Conservation (phyloP, 1,284 basidiomycete species). For the Puccinia coronata region DNA sequence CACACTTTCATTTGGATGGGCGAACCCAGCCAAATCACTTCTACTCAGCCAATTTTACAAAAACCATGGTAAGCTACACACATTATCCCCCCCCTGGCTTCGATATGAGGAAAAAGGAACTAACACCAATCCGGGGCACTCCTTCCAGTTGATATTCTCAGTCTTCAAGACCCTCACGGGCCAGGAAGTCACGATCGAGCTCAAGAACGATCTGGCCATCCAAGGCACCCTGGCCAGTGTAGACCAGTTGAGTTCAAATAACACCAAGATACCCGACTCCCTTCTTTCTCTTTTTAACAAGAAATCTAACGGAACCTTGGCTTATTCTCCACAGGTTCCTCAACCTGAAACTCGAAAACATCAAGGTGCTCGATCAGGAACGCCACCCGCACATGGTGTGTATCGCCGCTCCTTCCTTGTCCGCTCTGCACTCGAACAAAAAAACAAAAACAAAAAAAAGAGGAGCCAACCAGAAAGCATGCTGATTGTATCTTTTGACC, state of each 20-base stretch:
- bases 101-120: not conserved
- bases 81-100: too few species aligned
- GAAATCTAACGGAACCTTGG: not conserved
- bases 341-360: conserved; percentile 93
- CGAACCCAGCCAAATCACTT: too few species aligned
- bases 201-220: conserved; percentile 98
- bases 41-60: too few species aligned
- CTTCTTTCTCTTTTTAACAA: not conserved
- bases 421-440: not conserved
- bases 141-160: conserved; percentile 81
- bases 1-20: too few species aligned
- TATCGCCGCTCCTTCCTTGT: not conserved
- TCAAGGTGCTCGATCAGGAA: conserved; percentile 86
- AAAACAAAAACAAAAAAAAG: too few species aligned
- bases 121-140: not conserved
- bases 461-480: too few species aligned
- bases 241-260: conserved; percentile 81
- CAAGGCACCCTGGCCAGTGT: conserved; percentile 95
- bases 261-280: not conserved
- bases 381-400: conserved; percentile 95
- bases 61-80: not conserved
- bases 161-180: conserved; percentile 99
- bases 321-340: conserved; percentile 70
- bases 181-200: conserved; percentile 89
- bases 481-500: too few species aligned